Base-by-base conservation (phyloP, 306 rosid species). In the Castanea sativa region DNA sequence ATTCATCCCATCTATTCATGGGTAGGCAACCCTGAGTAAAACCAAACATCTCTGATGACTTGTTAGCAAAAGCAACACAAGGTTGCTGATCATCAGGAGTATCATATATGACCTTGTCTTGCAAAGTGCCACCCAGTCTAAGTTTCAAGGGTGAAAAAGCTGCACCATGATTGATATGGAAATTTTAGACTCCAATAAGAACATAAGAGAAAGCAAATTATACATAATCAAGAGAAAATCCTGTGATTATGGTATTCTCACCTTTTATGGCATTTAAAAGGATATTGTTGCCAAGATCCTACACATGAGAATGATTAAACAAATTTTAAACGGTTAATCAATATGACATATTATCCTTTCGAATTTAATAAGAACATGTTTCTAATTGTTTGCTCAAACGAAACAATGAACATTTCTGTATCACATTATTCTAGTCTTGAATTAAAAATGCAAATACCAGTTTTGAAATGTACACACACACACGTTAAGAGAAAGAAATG, bases 71-170 rank as follows among this genome's bases (percentile, higher is more conserved):
- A 38, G 90, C 87, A 78, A 76, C 75, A 67, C 98, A 95, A 15
- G 88, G 87, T 64, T 80, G 75, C 21, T 67, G 75, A 74, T 82
- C 64, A 69, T 89, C 93, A 55, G 80, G 82, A 63, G 96, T 95
- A 2, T 84, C 96, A 82, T 95, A 95, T 67, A 72, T 86, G 68
- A 93, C 82, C 86, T 87, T 90, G 61, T 95, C 99, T 88, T 95
- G 97, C 89, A 95, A 89, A 18, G 81, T 86, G 59, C 99, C 99
- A 9, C 99, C 98, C 77, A 95, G 77, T 88, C 98, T 91, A 60
- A 95, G 80, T 82, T 95, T 95, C 84, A 95, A 74, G 21, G 99
- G 97, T 16, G 94, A 86, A 88, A 95, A 95, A 25, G 95, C 99
- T 95, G 96, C 90, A 87, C 12, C 86, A 82, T 79, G 74, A 81